Base-by-base conservation (phyloP, 2,329 filamentous ascomycete genomes). In the Microthyrium microscopicum region DNA sequence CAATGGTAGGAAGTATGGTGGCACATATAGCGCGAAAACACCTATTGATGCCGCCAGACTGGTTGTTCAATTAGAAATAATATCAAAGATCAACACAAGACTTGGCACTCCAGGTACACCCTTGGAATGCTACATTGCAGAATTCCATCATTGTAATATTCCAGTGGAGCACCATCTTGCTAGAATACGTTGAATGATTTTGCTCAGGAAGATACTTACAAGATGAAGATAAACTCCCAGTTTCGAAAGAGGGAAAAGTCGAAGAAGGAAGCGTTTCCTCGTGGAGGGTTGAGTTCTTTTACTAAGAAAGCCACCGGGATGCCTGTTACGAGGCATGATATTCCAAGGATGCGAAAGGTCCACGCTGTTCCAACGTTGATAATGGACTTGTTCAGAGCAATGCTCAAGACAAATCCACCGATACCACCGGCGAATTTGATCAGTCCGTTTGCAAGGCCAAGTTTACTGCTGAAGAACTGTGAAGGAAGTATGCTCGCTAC, bases 361-460 rank as follows among this genome's bases (percentile, higher is more conserved):
- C 49, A 52, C 3, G 38, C 41, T 15, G 51, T 48, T 0, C 47
- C 47, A 4, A 50, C 44, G 11, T 40, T 35, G 11, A 39, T 30
- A 35, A 49, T 44, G 36, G 51, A 30, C 1, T 44, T 41, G 15
- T 50, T 43, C 7, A 47, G 35, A 4, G 44, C 46, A 29, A 51
- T 32, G 1, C 47, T 44, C 35, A 51, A 41, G 5, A 50, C 44
- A 15, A 42, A 44, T 1, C 40, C 47, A 5, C 48, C 44, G 12
- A 52, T 40, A 1, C 47, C 46, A 15, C 49, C 47, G 0, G 47
- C 49, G 2, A 47, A 36, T 33, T 51, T 51, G 21, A 51, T 42
- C 5, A 50, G 37, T 1, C 48, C 46, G 20, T 51, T 51, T 3
- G 47, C 49, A 3, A 47, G 42, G 1, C 47, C 48, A 3, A 51